These are phyloP conservation scores for Tulasnella sp. DNA, from an alignment of 768 basidiomycete genomes.

Conservation along the genomic window DNA sequence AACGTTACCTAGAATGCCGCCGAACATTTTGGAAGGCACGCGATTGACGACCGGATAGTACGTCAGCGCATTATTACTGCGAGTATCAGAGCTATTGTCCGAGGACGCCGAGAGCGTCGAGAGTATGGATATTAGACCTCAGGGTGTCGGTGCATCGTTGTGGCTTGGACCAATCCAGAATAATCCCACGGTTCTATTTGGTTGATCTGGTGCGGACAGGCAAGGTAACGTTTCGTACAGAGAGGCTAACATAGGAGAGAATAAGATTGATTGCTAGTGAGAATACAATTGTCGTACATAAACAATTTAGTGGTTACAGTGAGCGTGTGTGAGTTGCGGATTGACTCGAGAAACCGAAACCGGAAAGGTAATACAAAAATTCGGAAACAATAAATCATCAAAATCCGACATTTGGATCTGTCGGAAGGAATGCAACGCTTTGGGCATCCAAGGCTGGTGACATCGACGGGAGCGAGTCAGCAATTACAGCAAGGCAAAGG, in stretches of 20 bases:
- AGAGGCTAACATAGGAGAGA: not conserved
- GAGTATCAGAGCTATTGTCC: not conserved
- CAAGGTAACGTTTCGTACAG: too few relatives aligned
- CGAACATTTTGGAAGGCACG: not conserved
- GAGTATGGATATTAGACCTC: too few relatives aligned
- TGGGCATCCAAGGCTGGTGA: slow-evolving; percentile 20
- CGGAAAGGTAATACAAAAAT: not conserved
- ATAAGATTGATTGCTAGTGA: not conserved
- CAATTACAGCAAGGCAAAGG: not conserved
- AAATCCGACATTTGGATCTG: not conserved
- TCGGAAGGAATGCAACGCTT: not conserved
- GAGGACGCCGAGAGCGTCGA: not conserved
- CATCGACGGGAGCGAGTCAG: not conserved
- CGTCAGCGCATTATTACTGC: not conserved
- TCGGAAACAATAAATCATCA: not conserved
- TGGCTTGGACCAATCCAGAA: too few relatives aligned
- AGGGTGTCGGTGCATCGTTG: too few relatives aligned
- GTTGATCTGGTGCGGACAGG: too few relatives aligned
- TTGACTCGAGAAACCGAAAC: not conserved
- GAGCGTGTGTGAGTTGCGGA: not conserved
- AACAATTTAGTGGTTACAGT: too few relatives aligned
- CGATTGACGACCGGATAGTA: not conserved
- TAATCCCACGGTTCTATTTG: too few relatives aligned
- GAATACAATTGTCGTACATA: not conserved
- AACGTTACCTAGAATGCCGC: not conserved